A percentile compares a stretch with the other conserved stretches of the same genome.
Conservation (phyloP, 441 rosid genomes). For the Lepidium campestre region DNA sequence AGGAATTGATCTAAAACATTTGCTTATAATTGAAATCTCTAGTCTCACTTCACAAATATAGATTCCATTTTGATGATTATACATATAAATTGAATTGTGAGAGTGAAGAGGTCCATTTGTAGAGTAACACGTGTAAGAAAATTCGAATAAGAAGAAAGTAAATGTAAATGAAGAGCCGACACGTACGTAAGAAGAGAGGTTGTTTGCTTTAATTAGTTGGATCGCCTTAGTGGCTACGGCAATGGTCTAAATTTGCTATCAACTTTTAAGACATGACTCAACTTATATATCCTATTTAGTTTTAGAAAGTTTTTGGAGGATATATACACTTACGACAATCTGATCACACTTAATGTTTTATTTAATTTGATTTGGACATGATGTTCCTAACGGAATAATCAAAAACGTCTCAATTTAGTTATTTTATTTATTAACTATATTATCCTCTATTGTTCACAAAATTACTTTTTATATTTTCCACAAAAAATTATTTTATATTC, state of each 20-base stretch:
- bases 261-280: constrained; percentile 31
- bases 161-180: constrained; percentile 3
- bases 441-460: too few relatives aligned
- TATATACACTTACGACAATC: constrained; percentile 15
- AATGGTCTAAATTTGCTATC: constrained; percentile 25
- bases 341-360: constrained; percentile 13
- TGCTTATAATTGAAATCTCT: too few relatives aligned
- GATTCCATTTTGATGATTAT: constrained; percentile 1
- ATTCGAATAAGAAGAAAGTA: constrained; percentile 4
- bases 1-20: too few relatives aligned
- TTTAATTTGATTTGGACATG: constrained; percentile 4
- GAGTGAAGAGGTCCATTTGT: background rate
- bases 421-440: too few relatives aligned
- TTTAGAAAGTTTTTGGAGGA: background rate
- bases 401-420: too few relatives aligned
- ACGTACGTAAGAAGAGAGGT: constrained; percentile 9
- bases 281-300: constrained; percentile 17
- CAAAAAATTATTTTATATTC: too few relatives aligned
- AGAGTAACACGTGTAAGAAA: constrained; percentile 16
- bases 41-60: background rate
- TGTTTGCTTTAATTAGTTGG: constrained; percentile 14
- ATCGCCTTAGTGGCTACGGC: constrained; percentile 32
- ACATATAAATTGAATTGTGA: background rate
- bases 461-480: too few relatives aligned
- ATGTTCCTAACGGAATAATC: background rate